Percentiles rank a stretch among this genome's conserved stretches.
These are phyloP conservation scores for Guyanaporus albipodus DNA, from an alignment of 768 basidiomycete genomes.

Conservation along the genomic window DNA sequence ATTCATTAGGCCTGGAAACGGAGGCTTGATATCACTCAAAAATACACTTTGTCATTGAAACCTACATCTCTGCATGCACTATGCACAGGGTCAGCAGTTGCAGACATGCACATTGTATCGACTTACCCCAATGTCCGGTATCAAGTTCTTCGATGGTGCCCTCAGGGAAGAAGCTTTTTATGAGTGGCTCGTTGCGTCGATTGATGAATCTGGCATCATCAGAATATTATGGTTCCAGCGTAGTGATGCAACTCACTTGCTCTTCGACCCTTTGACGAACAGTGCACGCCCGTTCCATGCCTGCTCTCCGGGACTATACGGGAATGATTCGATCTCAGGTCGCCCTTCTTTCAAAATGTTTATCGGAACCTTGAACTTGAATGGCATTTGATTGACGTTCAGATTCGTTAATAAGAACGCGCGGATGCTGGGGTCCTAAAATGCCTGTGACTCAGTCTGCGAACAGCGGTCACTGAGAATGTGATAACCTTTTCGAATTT, in stretches of 20 bases:
- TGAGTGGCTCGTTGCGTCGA: constrained; percentile 55
- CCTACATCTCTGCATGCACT: constrained; percentile 81
- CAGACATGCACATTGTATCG: not conserved
- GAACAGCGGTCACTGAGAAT: not conserved
- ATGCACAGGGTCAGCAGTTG: constrained; percentile 4
- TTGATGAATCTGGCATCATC: constrained; percentile 62
- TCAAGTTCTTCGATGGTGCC: constrained; percentile 61
- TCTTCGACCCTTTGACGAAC: constrained; percentile 76
- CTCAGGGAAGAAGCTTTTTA: constrained; percentile 70
- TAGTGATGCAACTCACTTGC: constrained; percentile 46
- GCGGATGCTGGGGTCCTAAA: constrained; percentile 68
- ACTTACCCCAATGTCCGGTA: constrained; percentile 84
- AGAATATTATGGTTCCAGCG: not conserved
- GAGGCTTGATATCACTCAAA: not conserved
- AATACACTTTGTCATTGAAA: not conserved
- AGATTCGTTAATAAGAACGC: constrained; percentile 89
- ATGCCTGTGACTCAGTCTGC: constrained; percentile 7
- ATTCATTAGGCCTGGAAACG: constrained; percentile 48
- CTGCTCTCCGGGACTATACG: constrained; percentile 55
- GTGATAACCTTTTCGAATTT: constrained; percentile 61
- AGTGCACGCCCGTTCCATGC: constrained; percentile 58
- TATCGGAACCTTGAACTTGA: constrained; percentile 75
- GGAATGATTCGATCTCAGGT: constrained; percentile 73
- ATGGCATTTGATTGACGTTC: constrained; percentile 31
- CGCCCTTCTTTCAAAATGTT: constrained; percentile 59